Evolutionary conservation across 805 yeast species (phyloP).

Genomic region (Kluyveromyces starmeri): DNA sequence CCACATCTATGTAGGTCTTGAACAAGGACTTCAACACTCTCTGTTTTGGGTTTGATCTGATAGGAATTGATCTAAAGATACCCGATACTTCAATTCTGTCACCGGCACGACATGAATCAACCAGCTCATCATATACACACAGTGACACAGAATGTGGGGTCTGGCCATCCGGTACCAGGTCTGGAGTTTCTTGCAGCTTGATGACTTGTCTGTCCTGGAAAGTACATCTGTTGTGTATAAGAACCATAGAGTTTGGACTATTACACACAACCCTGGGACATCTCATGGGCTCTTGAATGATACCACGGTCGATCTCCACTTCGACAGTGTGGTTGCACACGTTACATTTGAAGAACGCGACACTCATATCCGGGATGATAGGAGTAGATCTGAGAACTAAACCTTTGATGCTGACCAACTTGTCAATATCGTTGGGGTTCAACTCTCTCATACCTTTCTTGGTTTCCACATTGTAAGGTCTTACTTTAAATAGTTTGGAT

Average conservation of each 20-base stretch:
- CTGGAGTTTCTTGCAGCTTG: slow-evolving; percentile 92
- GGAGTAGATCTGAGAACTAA: slow-evolving; percentile 82
- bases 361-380: slow-evolving; percentile 95
- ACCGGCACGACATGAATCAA: slow-evolving; percentile 92
- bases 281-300: slow-evolving; percentile 82
- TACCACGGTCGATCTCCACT: slow-evolving; percentile 90
- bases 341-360: slow-evolving; percentile 89
- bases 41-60: slow-evolving; percentile 76
- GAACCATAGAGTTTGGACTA: slow-evolving; percentile 76
- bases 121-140: slow-evolving; percentile 92
- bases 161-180: slow-evolving; percentile 94
- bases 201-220: slow-evolving; percentile 95
- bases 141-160: slow-evolving; percentile 94
- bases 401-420: slow-evolving; percentile 85
- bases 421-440: slow-evolving; percentile 91
- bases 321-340: slow-evolving; percentile 90
- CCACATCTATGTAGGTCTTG: slow-evolving; percentile 91
- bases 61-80: slow-evolving; percentile 86
- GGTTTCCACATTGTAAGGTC: slow-evolving; percentile 77
- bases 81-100: slow-evolving; percentile 95
- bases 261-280: slow-evolving; percentile 89
- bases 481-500: slow-evolving; percentile 70
- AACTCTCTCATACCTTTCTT: slow-evolving; percentile 81
- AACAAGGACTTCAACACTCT: slow-evolving; percentile 74
- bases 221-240: slow-evolving; percentile 84